A percentile compares a stretch with the other conserved stretches of the same genome.
These are phyloP conservation scores for Pestalotiopsis sp. DNA, from an alignment of 2,329 filamentous ascomycete genomes.

Conservation along the genomic window DNA sequence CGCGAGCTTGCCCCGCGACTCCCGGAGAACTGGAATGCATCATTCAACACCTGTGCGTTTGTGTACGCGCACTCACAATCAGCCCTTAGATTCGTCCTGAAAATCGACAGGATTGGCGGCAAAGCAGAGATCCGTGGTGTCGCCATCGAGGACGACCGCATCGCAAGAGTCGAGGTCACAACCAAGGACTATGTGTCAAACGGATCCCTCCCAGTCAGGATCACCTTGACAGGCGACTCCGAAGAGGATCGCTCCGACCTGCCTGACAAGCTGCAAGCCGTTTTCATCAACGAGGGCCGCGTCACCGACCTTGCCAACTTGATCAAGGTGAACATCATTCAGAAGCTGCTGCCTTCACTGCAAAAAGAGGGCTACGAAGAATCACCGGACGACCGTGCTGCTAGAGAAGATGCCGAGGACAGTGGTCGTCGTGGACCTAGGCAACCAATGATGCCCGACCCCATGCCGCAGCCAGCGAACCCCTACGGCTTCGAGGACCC, in stretches of 20 bases:
- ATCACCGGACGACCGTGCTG: constrained; percentile 42
- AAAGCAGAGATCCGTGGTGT: constrained; percentile 85
- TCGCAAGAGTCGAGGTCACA: constrained; percentile 74
- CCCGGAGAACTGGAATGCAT: constrained; percentile 79
- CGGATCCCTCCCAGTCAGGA: constrained; percentile 57
- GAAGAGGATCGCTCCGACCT: constrained; percentile 55
- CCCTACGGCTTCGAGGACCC: constrained; percentile 71
- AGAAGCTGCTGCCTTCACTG: constrained; percentile 78
- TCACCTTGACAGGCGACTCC: constrained; percentile 47
- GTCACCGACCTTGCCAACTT: constrained; percentile 69
- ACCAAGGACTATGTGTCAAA: constrained; percentile 75
- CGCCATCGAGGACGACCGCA: constrained; percentile 79
- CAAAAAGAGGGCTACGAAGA: constrained; percentile 81
- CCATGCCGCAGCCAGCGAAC: constrained; percentile 60
- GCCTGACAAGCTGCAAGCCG: constrained; percentile 50
- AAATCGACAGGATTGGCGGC: constrained; percentile 77
- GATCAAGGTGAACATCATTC: constrained; percentile 79
- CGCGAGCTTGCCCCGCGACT: constrained; percentile 63
- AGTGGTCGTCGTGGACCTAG: constrained; percentile 43
- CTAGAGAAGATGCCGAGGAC: constrained; percentile 43
- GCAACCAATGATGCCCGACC: constrained; percentile 48
- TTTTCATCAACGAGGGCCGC: constrained; percentile 75
- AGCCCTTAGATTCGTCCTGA: constrained; percentile 80
- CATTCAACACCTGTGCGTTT: constrained; percentile 73
- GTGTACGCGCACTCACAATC: constrained; percentile 87